These are phyloP conservation scores for Tylopilus sp. DNA, from an alignment of 768 basidiomycete genomes.

Conservation along the genomic window DNA sequence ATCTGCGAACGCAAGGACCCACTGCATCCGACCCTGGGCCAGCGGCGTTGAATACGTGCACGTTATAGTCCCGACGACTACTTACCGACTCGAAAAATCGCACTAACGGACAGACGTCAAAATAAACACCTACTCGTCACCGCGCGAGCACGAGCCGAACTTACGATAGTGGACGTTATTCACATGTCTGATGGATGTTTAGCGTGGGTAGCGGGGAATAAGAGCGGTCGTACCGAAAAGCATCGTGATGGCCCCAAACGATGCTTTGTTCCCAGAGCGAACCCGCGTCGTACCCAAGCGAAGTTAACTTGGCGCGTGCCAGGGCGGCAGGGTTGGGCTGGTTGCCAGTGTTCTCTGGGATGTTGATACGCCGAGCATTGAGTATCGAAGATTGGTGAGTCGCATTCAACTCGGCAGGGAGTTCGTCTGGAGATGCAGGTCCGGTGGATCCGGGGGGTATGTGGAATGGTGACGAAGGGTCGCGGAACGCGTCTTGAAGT, in stretches of 20 bases:
- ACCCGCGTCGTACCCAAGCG: conserved; percentile 53
- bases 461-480: conserved; percentile 64
- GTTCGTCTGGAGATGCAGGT: conserved; percentile 55
- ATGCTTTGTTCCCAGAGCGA: conserved; percentile 79
- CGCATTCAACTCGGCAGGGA: conserved; percentile 8
- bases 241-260: conserved; percentile 79
- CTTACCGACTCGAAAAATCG: conserved; percentile 70
- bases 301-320: conserved; percentile 41
- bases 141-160: conserved; percentile 2
- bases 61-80: neutral
- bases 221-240: conserved; percentile 53
- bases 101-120: conserved; percentile 35
- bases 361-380: neutral
- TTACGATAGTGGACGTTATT: conserved; percentile 74
- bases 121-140: neutral
- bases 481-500: conserved; percentile 59
- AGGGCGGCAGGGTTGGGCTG: conserved; percentile 24
- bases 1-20: conserved; percentile 56
- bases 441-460: conserved; percentile 57
- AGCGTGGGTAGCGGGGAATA: neutral
- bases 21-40: conserved; percentile 65
- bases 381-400: conserved; percentile 4
- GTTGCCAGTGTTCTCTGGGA: neutral
- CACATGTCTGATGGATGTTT: conserved; percentile 52
- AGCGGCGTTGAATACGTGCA: neutral